Base-by-base conservation (phyloP, 441 rosid species). In the Populus tomentosa region DNA sequence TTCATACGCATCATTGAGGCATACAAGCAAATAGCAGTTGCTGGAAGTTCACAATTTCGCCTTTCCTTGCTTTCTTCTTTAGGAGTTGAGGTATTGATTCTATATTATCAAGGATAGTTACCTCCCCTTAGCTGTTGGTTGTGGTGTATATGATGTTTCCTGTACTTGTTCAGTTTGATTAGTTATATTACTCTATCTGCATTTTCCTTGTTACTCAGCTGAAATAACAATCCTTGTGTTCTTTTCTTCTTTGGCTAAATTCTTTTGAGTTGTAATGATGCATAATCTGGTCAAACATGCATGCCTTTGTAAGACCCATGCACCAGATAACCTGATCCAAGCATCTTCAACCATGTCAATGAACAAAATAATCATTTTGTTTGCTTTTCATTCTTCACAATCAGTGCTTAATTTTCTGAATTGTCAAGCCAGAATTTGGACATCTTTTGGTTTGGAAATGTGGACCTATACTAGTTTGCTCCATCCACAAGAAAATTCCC, bases 21-120 rank as follows among this genome's bases (percentile, higher is more conserved):
- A 68, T 89, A 90, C 81, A 94, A 93, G 81, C 97, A 92, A 85
- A 84, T 90, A 84, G 88, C 92, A 77, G 70, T 88, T 76, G 87
- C 98, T 79, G 99, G 99, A 81, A 90, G 93, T 82, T 91, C 97
- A 36, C 88, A 89, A 85, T 83, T 87, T 72, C 94, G 97, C 74
- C 88, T 90, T 85, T 94, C 98, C 75, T 85, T 97, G 77, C 98
- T 97, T 87, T 86, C 97, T 84, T 85, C 83, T 86, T 80, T 97
- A 77, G 99, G 95, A 80, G 89, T 91, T 72, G 98, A 94, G 98
- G 99, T 97, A 82, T 53, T 70, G 70, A 62, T 85, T 79, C 81
- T 76, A 65, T 65, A 81, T 76, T 84, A 21, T 71, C 40, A 62
- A 56, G 42, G 75, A 66, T 71, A 50, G 35, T 35, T 81, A n/a